Percentiles rank a stretch among this genome's conserved stretches.
Conservation (phyloP, 768 basidiomycete species). For the Pleurotus tuoliensis region DNA sequence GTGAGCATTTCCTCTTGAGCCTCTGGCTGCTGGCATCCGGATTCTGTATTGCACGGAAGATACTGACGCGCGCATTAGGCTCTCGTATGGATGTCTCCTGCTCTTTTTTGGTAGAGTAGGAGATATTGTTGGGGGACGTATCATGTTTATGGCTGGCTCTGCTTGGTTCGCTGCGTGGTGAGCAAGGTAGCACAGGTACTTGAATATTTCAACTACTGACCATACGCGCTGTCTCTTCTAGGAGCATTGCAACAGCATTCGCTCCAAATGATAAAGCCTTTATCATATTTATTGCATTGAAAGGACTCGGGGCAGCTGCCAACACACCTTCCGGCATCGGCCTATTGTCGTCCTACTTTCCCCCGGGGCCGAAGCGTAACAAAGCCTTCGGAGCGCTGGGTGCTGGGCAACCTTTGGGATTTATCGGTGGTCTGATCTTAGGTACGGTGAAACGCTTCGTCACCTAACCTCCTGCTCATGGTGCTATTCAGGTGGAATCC, state of each 20-base stretch:
- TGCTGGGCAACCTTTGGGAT: slow-evolving; percentile 29
- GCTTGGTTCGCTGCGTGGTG: slow-evolving; percentile 28
- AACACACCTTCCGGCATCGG: slow-evolving; percentile 27
- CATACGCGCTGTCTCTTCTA: not conserved
- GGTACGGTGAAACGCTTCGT: slow-evolving; percentile 14
- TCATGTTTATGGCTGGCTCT: slow-evolving; percentile 26
- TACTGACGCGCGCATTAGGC: slow-evolving; percentile 6
- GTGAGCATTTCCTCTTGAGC: slow-evolving; percentile 9
- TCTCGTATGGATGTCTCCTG: slow-evolving; percentile 20
- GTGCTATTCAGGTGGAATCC: slow-evolving; percentile 21
- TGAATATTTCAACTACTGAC: not conserved
- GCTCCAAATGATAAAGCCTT: slow-evolving; percentile 22
- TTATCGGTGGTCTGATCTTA: slow-evolving; percentile 27
- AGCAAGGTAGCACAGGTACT: not conserved
- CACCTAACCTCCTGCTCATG: not conserved
- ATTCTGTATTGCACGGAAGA: too few relatives aligned
- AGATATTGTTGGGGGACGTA: slow-evolving; percentile 19
- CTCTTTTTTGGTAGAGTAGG: slow-evolving; percentile 22
- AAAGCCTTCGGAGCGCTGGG: slow-evolving; percentile 30
- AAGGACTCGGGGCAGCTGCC: slow-evolving; percentile 29
- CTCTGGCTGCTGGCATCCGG: too few relatives aligned
- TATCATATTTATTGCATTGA: slow-evolving; percentile 26
- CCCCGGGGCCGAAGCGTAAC: slow-evolving; percentile 24
- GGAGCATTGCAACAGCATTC: slow-evolving; percentile 27
- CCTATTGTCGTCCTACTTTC: slow-evolving; percentile 24